These are phyloP conservation scores for Trichoderma sp. DNA, from an alignment of 2,329 filamentous ascomycete species.

Conservation along the genomic window DNA sequence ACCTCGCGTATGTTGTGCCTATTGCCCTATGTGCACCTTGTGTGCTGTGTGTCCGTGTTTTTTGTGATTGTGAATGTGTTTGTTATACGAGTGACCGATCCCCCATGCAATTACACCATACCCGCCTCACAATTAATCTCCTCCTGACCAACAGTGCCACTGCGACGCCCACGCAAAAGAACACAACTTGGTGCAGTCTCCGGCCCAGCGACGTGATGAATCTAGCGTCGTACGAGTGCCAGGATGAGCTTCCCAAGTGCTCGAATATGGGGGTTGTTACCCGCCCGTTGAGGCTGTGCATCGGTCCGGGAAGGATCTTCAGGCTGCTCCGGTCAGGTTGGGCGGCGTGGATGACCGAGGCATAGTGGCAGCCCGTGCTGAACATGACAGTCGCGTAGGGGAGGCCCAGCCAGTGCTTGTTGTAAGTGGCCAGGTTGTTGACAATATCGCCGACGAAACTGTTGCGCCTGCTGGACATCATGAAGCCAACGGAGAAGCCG, in stretches of 20 bases:
- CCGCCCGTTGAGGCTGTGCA: conserved; percentile 43
- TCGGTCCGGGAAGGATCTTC: conserved; percentile 40
- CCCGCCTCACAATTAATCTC: conserved; percentile 25
- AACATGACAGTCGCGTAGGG: conserved; percentile 47
- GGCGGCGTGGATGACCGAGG: conserved; percentile 43
- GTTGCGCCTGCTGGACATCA: conserved; percentile 41
- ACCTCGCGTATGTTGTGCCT: background rate
- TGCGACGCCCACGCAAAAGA: conserved; percentile 27
- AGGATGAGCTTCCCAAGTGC: conserved; percentile 45
- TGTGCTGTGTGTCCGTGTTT: background rate
- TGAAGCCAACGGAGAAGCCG: conserved; percentile 45
- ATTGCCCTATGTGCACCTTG: background rate
- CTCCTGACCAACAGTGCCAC: conserved; percentile 27
- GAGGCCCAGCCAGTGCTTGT: conserved; percentile 42
- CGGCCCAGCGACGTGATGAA: conserved; percentile 26
- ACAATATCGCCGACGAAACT: conserved; percentile 39
- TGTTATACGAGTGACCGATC: conserved; percentile 8
- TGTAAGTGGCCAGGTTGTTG: conserved; percentile 36
- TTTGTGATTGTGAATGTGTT: background rate
- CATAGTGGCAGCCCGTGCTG: conserved; percentile 45
- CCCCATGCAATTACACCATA: conserved; percentile 19
- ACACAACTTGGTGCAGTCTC: conserved; percentile 22
- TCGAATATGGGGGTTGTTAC: conserved; percentile 44
- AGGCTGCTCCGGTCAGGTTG: conserved; percentile 35
- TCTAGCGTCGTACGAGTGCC: conserved; percentile 42